Evolutionary conservation across 73 alveolate genomes (phyloP), one percentile per base, ranked within the genome.

Genomic region (Urostyla sp.): DNA sequence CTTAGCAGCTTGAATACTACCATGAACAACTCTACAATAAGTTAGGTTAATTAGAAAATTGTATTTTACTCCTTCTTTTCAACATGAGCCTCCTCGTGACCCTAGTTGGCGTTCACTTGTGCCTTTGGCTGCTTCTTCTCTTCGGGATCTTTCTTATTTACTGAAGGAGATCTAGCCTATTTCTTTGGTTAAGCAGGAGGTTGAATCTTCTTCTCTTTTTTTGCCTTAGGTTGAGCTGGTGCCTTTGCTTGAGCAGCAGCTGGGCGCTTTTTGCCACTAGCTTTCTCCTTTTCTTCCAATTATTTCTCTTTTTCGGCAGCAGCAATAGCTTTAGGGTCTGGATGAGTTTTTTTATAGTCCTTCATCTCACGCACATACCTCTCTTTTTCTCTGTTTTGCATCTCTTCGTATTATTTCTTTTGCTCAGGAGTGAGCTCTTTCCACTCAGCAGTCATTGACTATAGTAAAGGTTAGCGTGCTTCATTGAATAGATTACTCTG

Each of bases 401-500:
- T 50, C 21, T 72, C 80, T 30, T 43, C 54, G 44, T 85, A 90
- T 52, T 73, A 74, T 24, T 38, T 45, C 61, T 79, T 90, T 21
- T 86, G 86, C 13, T 53, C 83, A n/a, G 78, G 94, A 24, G 77
- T 90, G 83, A 90, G 67, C 21, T 40, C 75, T 55, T 90, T 85
- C 96, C 96, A 90, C 72, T 90, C 90, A 26, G 18, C 72, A 37
- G 88, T 78, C 87, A 90, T 86, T 79, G 57, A 72, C 80, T 84
- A 90, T 16, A 28, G 40, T 10, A 31, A 6, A 4, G 27, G 48
- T 23, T 27, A 59, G 36, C 59, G 18, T 24, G 5, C 32, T 34
- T 40, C 8, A 34, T 4, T 6, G 4, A 15, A 4, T n/a, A 15
- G 5, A 45, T 38, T 66, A 66, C 78, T 78, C 57, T 75, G 59